phyloP scores from a whole-genome alignment of 441 rosid species.

The Populus hybrid region DNA sequence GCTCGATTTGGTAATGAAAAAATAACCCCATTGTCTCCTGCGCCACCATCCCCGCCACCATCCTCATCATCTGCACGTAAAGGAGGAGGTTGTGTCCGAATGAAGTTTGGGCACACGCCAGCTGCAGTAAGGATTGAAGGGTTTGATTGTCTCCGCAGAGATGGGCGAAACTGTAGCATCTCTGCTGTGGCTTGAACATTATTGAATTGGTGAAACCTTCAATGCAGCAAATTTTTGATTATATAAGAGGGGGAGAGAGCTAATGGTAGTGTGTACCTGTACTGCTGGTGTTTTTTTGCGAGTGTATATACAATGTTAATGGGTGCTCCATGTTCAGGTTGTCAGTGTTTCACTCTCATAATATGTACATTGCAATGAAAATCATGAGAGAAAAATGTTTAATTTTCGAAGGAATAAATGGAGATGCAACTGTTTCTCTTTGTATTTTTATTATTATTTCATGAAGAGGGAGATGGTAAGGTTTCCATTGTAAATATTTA shows the following conservation, averaged over 20 bases:
- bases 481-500: constrained; percentile 9
- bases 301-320: constrained; percentile 14
- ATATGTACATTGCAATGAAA: constrained; percentile 21
- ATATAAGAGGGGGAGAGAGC: neutral
- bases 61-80: constrained; percentile 25
- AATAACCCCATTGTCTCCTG: constrained; percentile 11
- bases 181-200: constrained; percentile 49
- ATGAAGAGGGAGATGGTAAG: constrained; percentile 8
- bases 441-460: constrained; percentile 11
- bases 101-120: constrained; percentile 54
- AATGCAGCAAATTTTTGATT: neutral
- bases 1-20: constrained; percentile 44
- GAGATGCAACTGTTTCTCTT: neutral
- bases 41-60: constrained; percentile 35
- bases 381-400: constrained; percentile 15
- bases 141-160: constrained; percentile 65
- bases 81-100: constrained; percentile 40
- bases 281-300: constrained; percentile 5
- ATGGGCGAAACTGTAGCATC: constrained; percentile 55
- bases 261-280: neutral
- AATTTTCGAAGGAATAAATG: constrained; percentile 34
- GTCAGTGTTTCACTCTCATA: constrained; percentile 17
- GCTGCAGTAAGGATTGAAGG: constrained; percentile 68
- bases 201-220: neutral
- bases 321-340: constrained; percentile 15